Base-by-base conservation (phyloP, 73 alveolate genomes). In the Symbiodinium pilosum region DNA sequence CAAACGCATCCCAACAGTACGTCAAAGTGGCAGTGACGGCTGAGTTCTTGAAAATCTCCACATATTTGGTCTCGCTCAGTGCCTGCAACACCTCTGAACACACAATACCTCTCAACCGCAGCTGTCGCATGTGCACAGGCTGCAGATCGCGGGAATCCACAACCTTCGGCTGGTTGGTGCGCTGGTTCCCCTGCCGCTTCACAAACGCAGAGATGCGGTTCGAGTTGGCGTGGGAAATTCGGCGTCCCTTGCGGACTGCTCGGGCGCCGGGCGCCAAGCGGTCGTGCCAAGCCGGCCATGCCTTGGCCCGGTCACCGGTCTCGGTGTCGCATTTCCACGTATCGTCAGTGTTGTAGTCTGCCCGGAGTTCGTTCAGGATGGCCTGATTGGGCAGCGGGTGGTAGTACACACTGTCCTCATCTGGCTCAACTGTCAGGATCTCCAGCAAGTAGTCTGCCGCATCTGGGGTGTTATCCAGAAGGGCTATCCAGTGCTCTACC, bases 281-380 rank as follows among this genome's bases (percentile, higher is more conserved):
- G 81, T 91, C 97, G 40, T 91, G 97, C 97, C 97, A 91, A n/a
- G 47, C 97, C 38, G 97, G 97, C 97, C 97, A 91, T 40, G 97
- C 97, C 42, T 43, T 42, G n/a, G 77, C 89, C 14, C 89, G 52
- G 41, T 41, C 81, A 41, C 89, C 88, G 26, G 34, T 41, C 59
- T 91, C 97, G 51, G 97, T 91, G 51, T 91, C 97, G 54, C 97
- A 91, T 40, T 91, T 91, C 97, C 97, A 91, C 41, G 34, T 69
- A n/a, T 43, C 73, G 47, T 91, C 97, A 4, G 97, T 91, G 88
- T 91, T 91, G 97, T 91, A 91, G 51, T 68, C 51, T 20, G 44
- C 42, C 42, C 51, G 1, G 38, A 64, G 81, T 14, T 64, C 81
- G 20, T 64, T 64, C 38, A 64, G 81, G 18, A 64, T 64, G 38